Conservation (phyloP, 495 filamentous ascomycete species). For the Podospora pseudocomata region DNA sequence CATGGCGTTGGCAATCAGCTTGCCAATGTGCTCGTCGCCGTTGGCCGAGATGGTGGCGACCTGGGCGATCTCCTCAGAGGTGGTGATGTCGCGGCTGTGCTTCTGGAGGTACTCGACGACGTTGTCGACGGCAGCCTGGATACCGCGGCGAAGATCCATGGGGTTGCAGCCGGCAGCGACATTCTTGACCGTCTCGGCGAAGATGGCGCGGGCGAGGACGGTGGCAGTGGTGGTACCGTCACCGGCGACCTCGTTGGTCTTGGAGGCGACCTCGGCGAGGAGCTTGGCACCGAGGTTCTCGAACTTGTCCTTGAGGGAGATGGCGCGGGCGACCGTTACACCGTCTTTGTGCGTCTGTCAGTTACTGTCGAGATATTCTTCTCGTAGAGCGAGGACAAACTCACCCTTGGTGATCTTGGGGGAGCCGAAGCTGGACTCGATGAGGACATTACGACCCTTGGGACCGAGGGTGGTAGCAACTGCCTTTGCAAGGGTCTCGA, state of each 20-base stretch:
- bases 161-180: conserved; percentile 99
- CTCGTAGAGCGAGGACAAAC: conserved; percentile 19
- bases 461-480: conserved; percentile 95
- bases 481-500: conserved; percentile 93
- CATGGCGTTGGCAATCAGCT: conserved; percentile 96
- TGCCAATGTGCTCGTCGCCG: conserved; percentile 92
- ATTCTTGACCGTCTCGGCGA: conserved; percentile 99
- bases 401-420: conserved; percentile 99
- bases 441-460: conserved; percentile 96
- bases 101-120: conserved; percentile 89
- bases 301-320: conserved; percentile 96
- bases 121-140: conserved; percentile 91
- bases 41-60: conserved; percentile 98
- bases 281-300: conserved; percentile 97
- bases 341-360: conserved; percentile 58
- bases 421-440: conserved; percentile 95
- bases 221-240: conserved; percentile 98
- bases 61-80: conserved; percentile 93
- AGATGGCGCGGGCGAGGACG: conserved; percentile 95
- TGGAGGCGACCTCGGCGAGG: conserved; percentile 95
- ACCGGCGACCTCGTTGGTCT: conserved; percentile 98
- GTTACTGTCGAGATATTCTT: background rate
- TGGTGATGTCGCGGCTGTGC: conserved; percentile 96
- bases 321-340: conserved; percentile 90
- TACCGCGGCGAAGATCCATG: conserved; percentile 96